Evolutionary conservation across 2,329 filamentous ascomycete species (phyloP), one percentile per base, ranked within the genome.

Genomic region (Apiospora malaysiana): DNA sequence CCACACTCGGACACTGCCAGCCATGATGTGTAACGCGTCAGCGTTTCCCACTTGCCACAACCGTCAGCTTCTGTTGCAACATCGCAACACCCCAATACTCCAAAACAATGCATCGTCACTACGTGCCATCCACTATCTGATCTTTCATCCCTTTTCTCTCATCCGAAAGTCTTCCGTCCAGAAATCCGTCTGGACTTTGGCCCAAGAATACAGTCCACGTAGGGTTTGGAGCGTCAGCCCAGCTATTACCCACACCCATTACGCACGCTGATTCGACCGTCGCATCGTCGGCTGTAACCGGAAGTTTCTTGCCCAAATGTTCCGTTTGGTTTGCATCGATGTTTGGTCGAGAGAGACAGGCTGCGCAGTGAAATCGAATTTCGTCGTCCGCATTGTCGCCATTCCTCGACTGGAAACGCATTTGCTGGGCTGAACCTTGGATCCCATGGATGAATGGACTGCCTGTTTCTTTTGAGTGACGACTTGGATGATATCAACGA

Each of bases 291-390:
- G 32, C 56, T 63, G 56, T 63, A 63, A 63, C 56, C 56, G 56
- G 56, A 63, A 40, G 56, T 63, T 63, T 63, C 18, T 23, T 63
- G 32, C 18, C 32, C 56, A 63, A 8, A 63, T 63, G 56, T 63
- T 63, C 56, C 56, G 56, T 63, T 63, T 63, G 56, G 56, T 40
- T 63, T 63, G 27, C 27, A n/a, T 40, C 18, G 10, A 40, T 63
- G 56, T 40, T 63, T 63, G 56, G 56, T 4, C 21, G 25, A 6
- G 32, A 6, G 32, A 32, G 16, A 18, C 8, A 21, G 51, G 51
- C 32, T 40, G 32, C 9, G 8, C 4, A 40, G 32, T n/a, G 27
- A 40, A 40, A 18, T 32, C 23, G 42, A 45, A 40, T 12, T 7
- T 14, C 51, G 6, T 37, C 27, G 56, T 63, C 32, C 18, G 51